Conservation (phyloP, 768 basidiomycete genomes). For the Amanita muscaria region DNA sequence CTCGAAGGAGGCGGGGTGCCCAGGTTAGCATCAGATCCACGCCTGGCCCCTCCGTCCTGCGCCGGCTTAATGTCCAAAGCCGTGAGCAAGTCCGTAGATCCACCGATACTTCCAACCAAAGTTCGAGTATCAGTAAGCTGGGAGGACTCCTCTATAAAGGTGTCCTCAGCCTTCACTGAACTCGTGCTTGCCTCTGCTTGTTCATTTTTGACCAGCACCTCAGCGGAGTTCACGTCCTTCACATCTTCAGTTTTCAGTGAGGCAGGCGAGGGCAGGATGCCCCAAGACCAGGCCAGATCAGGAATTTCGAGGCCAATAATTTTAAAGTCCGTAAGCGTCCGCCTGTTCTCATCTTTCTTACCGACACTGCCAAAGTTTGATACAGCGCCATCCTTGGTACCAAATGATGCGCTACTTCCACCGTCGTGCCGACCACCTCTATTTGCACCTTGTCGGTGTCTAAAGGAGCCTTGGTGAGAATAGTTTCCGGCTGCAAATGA, state of each 20-base stretch:
- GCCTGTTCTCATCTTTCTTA: conserved; percentile 83
- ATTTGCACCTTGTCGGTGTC: conserved; percentile 47
- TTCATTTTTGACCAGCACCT: conserved; percentile 28
- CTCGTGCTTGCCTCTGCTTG: conserved; percentile 17
- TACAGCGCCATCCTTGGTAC: conserved; percentile 41
- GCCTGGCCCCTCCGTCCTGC: conserved; percentile 15
- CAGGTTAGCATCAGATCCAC: conserved; percentile 23
- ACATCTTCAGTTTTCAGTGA: conserved; percentile 25
- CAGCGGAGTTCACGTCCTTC: conserved; percentile 22
- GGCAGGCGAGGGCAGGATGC: conserved; percentile 35
- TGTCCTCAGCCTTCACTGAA: conserved; percentile 11
- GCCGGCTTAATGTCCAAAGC: conserved; percentile 23
- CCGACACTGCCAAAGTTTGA: conserved; percentile 39
- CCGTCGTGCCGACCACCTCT: conserved; percentile 36
- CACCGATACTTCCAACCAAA: conserved; percentile 20
- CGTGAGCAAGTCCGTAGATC: conserved; percentile 19
- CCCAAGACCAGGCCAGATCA: conserved; percentile 86
- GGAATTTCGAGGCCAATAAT: conserved; percentile 85
- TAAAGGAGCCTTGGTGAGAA: conserved; percentile 39
- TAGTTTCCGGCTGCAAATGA: conserved; percentile 43
- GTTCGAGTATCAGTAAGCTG: conserved; percentile 14
- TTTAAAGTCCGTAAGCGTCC: conserved; percentile 97
- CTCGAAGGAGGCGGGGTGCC: conserved; percentile 60
- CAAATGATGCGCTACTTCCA: conserved; percentile 30
- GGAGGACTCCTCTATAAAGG: neutral